These are phyloP conservation scores for Blepharisma japonicum DNA, from an alignment of 73 alveolate species.

Conservation along the genomic window DNA sequence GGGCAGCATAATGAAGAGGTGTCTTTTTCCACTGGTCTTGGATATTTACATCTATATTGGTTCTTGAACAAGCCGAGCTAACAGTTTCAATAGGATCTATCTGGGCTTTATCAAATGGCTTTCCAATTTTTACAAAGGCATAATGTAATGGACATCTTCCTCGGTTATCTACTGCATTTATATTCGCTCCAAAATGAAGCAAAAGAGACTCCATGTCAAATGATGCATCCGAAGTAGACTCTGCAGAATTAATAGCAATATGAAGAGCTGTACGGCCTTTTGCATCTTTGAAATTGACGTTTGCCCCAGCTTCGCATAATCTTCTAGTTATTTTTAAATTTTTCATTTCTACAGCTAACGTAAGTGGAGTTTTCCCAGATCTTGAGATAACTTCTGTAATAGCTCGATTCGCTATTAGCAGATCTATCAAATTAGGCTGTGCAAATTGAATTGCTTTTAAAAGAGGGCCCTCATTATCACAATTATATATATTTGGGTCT, in stretches of 20 bases:
- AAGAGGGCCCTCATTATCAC: constrained; percentile 34
- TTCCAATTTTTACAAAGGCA: constrained; percentile 59
- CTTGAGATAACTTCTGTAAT: constrained; percentile 34
- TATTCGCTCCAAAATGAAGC: constrained; percentile 42
- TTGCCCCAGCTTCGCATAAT: constrained; percentile 42
- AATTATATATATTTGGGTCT: constrained; percentile 31
- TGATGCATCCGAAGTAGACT: constrained; percentile 51
- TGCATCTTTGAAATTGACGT: constrained; percentile 36
- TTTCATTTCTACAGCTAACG: constrained; percentile 36
- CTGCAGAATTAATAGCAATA: constrained; percentile 43
- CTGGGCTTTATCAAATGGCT: constrained; percentile 27
- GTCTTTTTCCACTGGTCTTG: constrained; percentile 59
- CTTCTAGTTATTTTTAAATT: background rate
- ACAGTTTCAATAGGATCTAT: constrained; percentile 79
- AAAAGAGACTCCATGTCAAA: constrained; percentile 52
- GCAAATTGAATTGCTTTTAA: constrained; percentile 29
- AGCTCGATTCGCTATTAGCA: constrained; percentile 37
- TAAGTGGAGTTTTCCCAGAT: constrained; percentile 44
- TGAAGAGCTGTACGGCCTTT: constrained; percentile 46
- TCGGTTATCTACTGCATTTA: constrained; percentile 46
- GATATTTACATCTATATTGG: constrained; percentile 42
- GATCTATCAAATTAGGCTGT: background rate
- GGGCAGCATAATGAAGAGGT: constrained; percentile 73
- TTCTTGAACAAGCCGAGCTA: constrained; percentile 39
- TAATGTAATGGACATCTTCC: constrained; percentile 74